phyloP scores from a whole-genome alignment of 495 filamentous ascomycete genomes.

The Lophium mytilinum region DNA sequence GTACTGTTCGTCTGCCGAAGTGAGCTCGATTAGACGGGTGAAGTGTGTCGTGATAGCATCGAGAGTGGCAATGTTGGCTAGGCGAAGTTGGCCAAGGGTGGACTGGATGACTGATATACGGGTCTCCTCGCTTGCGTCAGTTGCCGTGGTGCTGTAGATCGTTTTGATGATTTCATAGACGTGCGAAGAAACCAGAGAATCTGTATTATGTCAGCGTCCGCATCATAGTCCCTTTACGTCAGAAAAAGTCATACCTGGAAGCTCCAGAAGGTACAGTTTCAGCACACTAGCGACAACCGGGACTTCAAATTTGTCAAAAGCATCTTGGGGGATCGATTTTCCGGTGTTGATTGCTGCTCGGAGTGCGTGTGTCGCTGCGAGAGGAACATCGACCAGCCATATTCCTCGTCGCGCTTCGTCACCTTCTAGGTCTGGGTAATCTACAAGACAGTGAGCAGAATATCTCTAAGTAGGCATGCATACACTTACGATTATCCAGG shows the following conservation, averaged over 20 bases:
- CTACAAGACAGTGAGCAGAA: slow-evolving; percentile 29
- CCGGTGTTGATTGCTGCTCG: slow-evolving; percentile 79
- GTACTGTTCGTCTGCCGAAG: slow-evolving; percentile 87
- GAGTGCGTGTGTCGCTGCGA: slow-evolving; percentile 77
- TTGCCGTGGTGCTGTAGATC: slow-evolving; percentile 80
- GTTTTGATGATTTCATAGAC: slow-evolving; percentile 99
- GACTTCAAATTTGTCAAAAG: slow-evolving; percentile 79
- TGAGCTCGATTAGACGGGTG: slow-evolving; percentile 91
- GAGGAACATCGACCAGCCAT: slow-evolving; percentile 87
- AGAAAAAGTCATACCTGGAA: slow-evolving; percentile 62
- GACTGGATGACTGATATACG: slow-evolving; percentile 91
- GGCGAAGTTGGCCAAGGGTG: slow-evolving; percentile 85
- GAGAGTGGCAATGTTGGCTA: slow-evolving; percentile 96
- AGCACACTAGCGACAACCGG: slow-evolving; percentile 87
- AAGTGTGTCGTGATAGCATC: slow-evolving; percentile 98
- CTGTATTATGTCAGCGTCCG: slow-evolving; percentile 36
- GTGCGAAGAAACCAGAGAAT: slow-evolving; percentile 94
- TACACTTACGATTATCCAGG: slow-evolving; percentile 68
- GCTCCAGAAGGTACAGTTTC: slow-evolving; percentile 92
- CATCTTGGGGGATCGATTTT: slow-evolving; percentile 66
- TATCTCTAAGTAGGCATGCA: background rate
- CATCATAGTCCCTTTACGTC: background rate
- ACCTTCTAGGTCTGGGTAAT: slow-evolving; percentile 95
- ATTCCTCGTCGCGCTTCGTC: slow-evolving; percentile 88
- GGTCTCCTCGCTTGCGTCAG: slow-evolving; percentile 55